Evolutionary conservation across 352 stramenopile species (phyloP).

Genomic region (Phytopythium helicoides): DNA sequence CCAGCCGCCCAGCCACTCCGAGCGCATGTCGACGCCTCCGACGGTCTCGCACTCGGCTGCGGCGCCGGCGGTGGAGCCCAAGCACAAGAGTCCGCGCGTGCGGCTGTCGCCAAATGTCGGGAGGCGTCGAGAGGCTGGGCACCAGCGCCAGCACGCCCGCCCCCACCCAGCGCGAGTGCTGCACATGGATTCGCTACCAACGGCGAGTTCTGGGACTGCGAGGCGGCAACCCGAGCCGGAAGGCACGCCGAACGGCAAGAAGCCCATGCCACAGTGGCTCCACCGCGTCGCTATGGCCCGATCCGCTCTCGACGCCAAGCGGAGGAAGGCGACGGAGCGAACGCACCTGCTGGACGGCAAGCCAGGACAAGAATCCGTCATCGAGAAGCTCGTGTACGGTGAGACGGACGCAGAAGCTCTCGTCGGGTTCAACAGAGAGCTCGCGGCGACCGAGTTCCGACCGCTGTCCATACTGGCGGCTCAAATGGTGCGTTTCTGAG

Average conservation of each 20-base stretch:
- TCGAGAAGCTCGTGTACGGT: background rate
- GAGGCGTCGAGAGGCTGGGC: background rate
- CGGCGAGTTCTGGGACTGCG: background rate
- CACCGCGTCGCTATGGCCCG: slow-evolving; percentile 1
- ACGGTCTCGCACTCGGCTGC: background rate
- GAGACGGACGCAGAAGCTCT: background rate
- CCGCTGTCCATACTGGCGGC: slow-evolving; percentile 2
- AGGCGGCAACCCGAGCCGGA: slow-evolving; percentile 2
- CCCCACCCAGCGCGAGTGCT: background rate
- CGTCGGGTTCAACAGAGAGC: slow-evolving; percentile 1
- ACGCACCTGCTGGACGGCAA: slow-evolving; percentile 5
- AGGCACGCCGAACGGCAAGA: slow-evolving; percentile 5
- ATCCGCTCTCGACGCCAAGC: background rate
- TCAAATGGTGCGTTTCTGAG: slow-evolving; percentile 6
- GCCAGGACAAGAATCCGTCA: slow-evolving; percentile 1
- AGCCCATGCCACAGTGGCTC: background rate
- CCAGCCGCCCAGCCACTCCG: background rate
- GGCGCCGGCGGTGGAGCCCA: background rate
- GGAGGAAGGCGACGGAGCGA: slow-evolving; percentile 1
- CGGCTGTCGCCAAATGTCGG: too few species aligned
- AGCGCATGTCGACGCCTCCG: background rate
- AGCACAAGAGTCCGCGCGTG: background rate
- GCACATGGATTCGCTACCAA: background rate
- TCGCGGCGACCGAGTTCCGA: slow-evolving; percentile 3
- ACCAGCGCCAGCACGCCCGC: background rate